Base-by-base conservation (phyloP, 1,139 yeast species). In the Hemisphaericaspora subhashii region DNA sequence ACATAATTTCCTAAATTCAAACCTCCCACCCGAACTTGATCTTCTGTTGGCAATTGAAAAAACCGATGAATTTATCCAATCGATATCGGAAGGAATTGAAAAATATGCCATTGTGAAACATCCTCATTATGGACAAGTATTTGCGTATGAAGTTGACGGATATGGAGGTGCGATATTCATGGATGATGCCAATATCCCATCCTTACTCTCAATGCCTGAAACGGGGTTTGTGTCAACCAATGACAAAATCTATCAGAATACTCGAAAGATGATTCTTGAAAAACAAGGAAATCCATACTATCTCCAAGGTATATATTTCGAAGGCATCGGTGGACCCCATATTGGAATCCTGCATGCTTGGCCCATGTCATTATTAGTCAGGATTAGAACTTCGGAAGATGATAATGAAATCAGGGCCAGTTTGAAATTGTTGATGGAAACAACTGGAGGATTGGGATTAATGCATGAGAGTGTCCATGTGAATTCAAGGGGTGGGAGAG, bases 171-270 rank as follows among this genome's bases (percentile, higher is more conserved):
- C 74, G 0, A 64, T 79, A 11, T 69, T 82, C 44, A 87, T 89
- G 95, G 96, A 88, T 58, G 96, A 88, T 60, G 96, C 96, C 16
- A 88, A 88, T 51, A 72, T 89, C 23, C 96, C 96, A 1, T 86
- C 95, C 0, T 68, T 88, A 30, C 66, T 88, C 30, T 77, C 96
- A 0, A 68, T 89, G 22, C 96, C 96, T 0, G 92, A 86, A 49
- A 63, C 87, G 60, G 96, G 95, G 0, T 86, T 77, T 54, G 52
- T 79, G 8, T 60, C 67, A 9, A 54, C 51, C 5, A 60, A 70
- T 31, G 83, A 87, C 55, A 69, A 68, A 31, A 58, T 86, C 1
- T 88, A 89, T 58, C 82, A 80, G 54, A 86, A 86, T 54, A 89
- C 96, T 0, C 68, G 96, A 38, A 74, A 69, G 38, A 85, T 88